These are phyloP conservation scores for Kazachstania taianensis DNA, from an alignment of 805 yeast species.

Conservation along the genomic window DNA sequence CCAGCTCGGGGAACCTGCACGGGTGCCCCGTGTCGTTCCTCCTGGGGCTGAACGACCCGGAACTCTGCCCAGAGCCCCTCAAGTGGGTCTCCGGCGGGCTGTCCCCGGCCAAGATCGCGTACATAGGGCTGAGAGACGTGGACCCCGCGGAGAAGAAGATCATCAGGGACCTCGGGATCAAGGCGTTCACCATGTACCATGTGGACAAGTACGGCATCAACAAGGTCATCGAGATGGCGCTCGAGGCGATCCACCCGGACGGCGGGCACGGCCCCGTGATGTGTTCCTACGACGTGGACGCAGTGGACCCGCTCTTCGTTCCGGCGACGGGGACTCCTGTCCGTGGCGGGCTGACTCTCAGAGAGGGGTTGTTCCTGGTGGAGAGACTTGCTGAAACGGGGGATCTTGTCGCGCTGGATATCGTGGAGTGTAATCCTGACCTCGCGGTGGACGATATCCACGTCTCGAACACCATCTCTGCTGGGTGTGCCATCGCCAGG, in stretches of 20 bases:
- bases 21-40: constrained; percentile 94
- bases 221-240: constrained; percentile 84
- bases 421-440: constrained; percentile 89
- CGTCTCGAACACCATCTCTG: constrained; percentile 72
- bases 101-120: constrained; percentile 64
- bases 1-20: constrained; percentile 85
- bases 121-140: constrained; percentile 90
- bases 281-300: constrained; percentile 91
- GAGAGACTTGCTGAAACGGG: constrained; percentile 91
- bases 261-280: constrained; percentile 67
- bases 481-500: constrained; percentile 84
- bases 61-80: constrained; percentile 51
- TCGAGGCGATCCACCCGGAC: constrained; percentile 65
- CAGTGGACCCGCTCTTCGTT: constrained; percentile 86
- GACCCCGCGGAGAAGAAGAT: constrained; percentile 77
- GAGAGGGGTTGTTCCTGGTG: constrained; percentile 88
- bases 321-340: constrained; percentile 99
- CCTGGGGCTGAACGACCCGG: constrained; percentile 62
- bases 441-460: constrained; percentile 71
- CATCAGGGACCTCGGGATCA: constrained; percentile 57
- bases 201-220: constrained; percentile 90
- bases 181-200: constrained; percentile 92
- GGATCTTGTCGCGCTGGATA: constrained; percentile 75
- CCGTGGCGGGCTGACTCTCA: constrained; percentile 85
- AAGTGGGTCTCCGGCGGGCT: constrained; percentile 70